phyloP scores from a whole-genome alignment of 495 filamentous ascomycete genomes.

The Darksidea phi region DNA sequence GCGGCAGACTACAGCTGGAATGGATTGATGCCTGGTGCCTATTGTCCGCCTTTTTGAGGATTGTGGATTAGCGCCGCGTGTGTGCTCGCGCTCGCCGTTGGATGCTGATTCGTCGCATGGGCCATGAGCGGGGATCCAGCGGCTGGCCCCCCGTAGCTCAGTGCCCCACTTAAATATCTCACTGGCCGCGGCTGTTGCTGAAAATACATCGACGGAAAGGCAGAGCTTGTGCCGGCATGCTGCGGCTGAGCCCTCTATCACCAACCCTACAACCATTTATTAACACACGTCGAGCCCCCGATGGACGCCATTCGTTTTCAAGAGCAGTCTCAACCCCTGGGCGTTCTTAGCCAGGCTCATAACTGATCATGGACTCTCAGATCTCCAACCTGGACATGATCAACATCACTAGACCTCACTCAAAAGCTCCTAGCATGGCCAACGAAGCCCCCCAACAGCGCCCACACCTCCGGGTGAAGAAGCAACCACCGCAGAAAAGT shows the following conservation, averaged over 20 bases:
- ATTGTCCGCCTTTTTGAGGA: conserved; percentile 8
- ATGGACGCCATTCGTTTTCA: conserved; percentile 17
- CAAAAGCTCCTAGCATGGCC: conserved; percentile 29
- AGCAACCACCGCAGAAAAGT: conserved; percentile 64
- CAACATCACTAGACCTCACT: conserved; percentile 31
- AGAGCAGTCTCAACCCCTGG: not conserved
- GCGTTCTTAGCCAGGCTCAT: not conserved
- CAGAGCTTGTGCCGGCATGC: conserved; percentile 18
- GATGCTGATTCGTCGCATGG: conserved; percentile 1
- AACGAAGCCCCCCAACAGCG: conserved; percentile 19
- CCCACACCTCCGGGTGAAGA: conserved; percentile 27
- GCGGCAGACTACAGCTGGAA: not conserved
- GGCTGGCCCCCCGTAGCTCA: conserved; percentile 14
- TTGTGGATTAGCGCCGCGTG: not conserved
- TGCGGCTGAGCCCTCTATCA: conserved; percentile 17
- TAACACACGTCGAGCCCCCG: conserved; percentile 4
- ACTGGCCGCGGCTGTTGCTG: conserved; percentile 19
- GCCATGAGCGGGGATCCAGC: conserved; percentile 8
- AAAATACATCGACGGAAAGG: conserved; percentile 13
- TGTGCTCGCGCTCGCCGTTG: conserved; percentile 1
- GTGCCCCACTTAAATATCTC: conserved; percentile 27
- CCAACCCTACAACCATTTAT: conserved; percentile 9
- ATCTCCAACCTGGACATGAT: conserved; percentile 32
- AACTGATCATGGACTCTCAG: conserved; percentile 33
- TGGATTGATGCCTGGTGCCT: conserved; percentile 10